Conservation (phyloP, 169 alveolate species). For the Plasmodium vivax region DNA sequence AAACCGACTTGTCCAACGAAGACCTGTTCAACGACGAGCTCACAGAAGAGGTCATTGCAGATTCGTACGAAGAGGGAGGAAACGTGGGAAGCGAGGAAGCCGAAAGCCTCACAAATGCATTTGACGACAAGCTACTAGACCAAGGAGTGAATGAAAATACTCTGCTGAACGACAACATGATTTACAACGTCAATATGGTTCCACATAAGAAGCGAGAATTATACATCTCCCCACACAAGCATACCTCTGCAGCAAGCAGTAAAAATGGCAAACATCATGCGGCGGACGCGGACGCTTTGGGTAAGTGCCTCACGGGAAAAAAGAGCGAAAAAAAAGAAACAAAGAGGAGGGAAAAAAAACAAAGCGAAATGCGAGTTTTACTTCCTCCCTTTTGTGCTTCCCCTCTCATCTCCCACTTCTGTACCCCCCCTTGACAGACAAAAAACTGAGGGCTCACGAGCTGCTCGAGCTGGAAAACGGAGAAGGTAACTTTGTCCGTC, state of each 20-base stretch:
- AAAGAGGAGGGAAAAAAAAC: not conserved
- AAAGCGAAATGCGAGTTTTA: not conserved
- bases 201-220: slow-evolving; percentile 41
- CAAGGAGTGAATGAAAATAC: slow-evolving; percentile 52
- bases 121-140: slow-evolving; percentile 2
- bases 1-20: not conserved
- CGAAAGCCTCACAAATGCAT: not conserved
- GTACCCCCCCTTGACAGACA: not conserved
- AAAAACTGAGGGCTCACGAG: slow-evolving; percentile 13
- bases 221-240: slow-evolving; percentile 36
- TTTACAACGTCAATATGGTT: slow-evolving; percentile 1
- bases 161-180: slow-evolving; percentile 5
- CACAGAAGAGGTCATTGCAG: not conserved
- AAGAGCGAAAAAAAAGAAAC: too few relatives aligned
- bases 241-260: not conserved
- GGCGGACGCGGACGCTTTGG: not conserved
- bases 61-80: slow-evolving; percentile 1
- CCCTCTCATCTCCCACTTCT: not conserved
- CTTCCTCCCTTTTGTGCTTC: not conserved
- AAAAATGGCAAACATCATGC: not conserved
- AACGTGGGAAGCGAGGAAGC: not conserved
- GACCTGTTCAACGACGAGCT: not conserved
- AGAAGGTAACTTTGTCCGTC: slow-evolving; percentile 2
- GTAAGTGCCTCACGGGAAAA: not conserved
- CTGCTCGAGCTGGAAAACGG: slow-evolving; percentile 11